Evolutionary conservation across 495 filamentous ascomycete genomes (phyloP).

Genomic region (Penicillium subrubescens): DNA sequence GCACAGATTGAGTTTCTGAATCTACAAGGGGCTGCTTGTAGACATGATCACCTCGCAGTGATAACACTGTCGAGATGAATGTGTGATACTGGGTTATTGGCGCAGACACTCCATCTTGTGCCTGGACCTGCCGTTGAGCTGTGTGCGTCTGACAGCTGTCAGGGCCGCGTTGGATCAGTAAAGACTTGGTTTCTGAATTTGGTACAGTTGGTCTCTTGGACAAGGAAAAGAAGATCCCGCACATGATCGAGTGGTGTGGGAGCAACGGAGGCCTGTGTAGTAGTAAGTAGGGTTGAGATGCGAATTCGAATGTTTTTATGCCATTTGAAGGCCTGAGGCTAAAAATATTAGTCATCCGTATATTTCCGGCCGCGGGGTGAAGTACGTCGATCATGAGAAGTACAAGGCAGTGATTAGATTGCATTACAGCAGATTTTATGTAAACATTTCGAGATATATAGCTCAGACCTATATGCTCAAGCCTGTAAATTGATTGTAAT

Average conservation of each 20-base stretch:
- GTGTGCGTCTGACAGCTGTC: slow-evolving; percentile 50
- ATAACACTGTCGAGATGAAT: slow-evolving; percentile 82
- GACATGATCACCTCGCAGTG: slow-evolving; percentile 74
- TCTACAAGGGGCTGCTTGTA: slow-evolving; percentile 75
- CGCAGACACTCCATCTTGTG: slow-evolving; percentile 22
- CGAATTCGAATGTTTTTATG: slow-evolving; percentile 13
- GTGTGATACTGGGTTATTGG: slow-evolving; percentile 48
- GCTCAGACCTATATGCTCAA: background rate
- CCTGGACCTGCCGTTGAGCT: slow-evolving; percentile 25
- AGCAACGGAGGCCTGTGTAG: background rate
- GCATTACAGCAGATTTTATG: background rate
- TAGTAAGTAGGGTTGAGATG: slow-evolving; percentile 13
- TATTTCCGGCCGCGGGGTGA: background rate
- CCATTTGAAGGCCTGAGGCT: slow-evolving; percentile 20
- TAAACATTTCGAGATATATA: background rate
- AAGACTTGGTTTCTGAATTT: slow-evolving; percentile 39
- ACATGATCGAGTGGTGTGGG: slow-evolving; percentile 48
- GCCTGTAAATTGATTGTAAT: background rate
- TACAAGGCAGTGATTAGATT: background rate
- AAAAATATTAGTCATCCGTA: slow-evolving; percentile 19
- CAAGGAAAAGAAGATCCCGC: slow-evolving; percentile 65
- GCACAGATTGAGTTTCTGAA: slow-evolving; percentile 58
- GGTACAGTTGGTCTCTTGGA: slow-evolving; percentile 34
- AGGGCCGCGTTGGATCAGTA: slow-evolving; percentile 58
- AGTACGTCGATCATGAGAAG: background rate